Evolutionary conservation across 495 filamentous ascomycete species (phyloP).

Genomic region (Xylaria flabelliformis): DNA sequence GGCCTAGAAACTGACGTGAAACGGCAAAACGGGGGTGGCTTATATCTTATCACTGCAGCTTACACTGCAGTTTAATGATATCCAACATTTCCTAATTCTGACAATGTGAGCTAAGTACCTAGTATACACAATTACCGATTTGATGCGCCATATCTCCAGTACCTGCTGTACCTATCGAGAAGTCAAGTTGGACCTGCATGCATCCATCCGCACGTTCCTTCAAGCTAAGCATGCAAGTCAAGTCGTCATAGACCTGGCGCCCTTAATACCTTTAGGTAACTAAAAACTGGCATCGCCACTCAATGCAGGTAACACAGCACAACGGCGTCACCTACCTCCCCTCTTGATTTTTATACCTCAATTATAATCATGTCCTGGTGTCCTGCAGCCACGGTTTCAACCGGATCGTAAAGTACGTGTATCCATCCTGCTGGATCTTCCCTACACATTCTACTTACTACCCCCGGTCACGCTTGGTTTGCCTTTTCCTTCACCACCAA

Average conservation of each 20-base stretch:
- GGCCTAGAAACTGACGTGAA: conserved; percentile 10
- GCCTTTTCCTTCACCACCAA: background rate
- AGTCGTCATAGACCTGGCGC: conserved; percentile 24
- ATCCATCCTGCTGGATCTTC: conserved; percentile 14
- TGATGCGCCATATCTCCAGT: background rate
- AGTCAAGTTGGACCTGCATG: background rate
- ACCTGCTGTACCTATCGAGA: background rate
- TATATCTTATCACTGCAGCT: background rate
- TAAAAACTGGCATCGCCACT: background rate
- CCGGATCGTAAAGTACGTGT: background rate
- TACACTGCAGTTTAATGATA: background rate
- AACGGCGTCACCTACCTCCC: background rate
- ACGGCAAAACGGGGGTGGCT: conserved; percentile 17
- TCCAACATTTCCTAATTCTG: conserved; percentile 20
- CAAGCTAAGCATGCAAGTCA: conserved; percentile 13
- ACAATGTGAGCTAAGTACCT: conserved; percentile 9
- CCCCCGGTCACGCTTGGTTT: conserved; percentile 16
- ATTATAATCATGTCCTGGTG: background rate
- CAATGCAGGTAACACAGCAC: background rate
- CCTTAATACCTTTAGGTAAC: background rate
- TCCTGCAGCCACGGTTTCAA: conserved; percentile 16
- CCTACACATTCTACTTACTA: background rate
- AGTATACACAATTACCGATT: background rate
- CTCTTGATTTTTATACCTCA: background rate
- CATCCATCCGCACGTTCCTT: background rate